phyloP scores from a whole-genome alignment of 23 red algal genomes.

The Chondrus crispus region DNA sequence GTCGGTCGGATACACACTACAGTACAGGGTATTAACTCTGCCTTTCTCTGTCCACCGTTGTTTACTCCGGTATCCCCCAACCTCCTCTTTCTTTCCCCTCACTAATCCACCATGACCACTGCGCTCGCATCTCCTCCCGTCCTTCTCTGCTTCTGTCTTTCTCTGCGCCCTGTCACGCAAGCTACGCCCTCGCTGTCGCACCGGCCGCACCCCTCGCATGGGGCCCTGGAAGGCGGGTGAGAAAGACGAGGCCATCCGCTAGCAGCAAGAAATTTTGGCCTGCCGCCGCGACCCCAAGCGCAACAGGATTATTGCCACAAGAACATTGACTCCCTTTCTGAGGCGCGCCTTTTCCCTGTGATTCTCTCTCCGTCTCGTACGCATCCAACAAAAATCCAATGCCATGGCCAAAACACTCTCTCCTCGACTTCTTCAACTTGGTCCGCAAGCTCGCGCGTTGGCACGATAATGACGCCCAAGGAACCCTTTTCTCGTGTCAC shows the following conservation, averaged over 20 bases:
- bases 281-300: slow-evolving; percentile 54
- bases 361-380: slow-evolving; percentile 78
- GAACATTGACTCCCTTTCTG: slow-evolving; percentile 79
- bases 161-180: no score
- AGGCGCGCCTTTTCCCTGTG: slow-evolving; percentile 86
- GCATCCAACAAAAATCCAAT: slow-evolving; percentile 81
- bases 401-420: slow-evolving; percentile 74
- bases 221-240: slow-evolving; percentile 63
- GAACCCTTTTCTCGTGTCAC: slow-evolving; percentile 67
- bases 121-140: no score
- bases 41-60: no score
- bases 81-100: no score
- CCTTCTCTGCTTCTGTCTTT: no score
- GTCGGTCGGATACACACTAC: no score
- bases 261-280: slow-evolving; percentile 67
- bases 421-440: slow-evolving; percentile 84
- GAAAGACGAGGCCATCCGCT: slow-evolving; percentile 61
- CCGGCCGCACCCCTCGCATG: slow-evolving; percentile 14
- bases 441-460: slow-evolving; percentile 90
- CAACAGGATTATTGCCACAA: slow-evolving; percentile 75
- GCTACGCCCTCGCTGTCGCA: no score
- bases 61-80: no score
- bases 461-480: slow-evolving; percentile 77
- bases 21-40: no score
- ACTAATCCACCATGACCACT: no score